A percentile compares a stretch with the other conserved stretches of the same genome.
Conservation (phyloP, 495 filamentous ascomycete genomes). For the Monascus purpureus region DNA sequence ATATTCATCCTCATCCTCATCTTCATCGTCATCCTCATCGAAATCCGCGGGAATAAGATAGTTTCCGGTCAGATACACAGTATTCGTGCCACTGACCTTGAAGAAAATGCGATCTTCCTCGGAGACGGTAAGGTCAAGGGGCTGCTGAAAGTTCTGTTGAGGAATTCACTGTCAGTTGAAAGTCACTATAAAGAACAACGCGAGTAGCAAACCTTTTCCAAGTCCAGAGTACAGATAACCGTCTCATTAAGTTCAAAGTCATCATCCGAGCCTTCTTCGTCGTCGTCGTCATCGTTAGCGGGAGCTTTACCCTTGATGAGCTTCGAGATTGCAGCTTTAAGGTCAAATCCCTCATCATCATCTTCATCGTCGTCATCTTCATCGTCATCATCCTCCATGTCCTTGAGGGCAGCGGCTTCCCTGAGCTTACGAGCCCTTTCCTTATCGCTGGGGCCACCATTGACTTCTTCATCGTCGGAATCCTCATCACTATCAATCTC, state of each 20-base stretch:
- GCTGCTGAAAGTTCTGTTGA: conserved; percentile 75
- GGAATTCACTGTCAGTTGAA: conserved; percentile 8
- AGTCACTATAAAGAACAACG: conserved; percentile 1
- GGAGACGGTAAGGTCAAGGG: conserved; percentile 79
- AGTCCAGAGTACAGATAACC: conserved; percentile 88
- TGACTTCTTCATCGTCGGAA: conserved; percentile 58
- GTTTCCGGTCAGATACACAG: conserved; percentile 87
- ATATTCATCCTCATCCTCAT: conserved; percentile 61
- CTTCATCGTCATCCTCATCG: conserved; percentile 42
- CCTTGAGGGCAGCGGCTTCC: conserved; percentile 51
- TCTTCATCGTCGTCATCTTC: conserved; percentile 48
- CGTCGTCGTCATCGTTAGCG: conserved; percentile 48
- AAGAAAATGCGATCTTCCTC: conserved; percentile 86
- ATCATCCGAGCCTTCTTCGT: conserved; percentile 47
- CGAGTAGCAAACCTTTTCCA: conserved; percentile 48
- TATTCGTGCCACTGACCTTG: conserved; percentile 77
- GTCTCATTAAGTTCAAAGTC: conserved; percentile 67
- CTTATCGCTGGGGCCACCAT: conserved; percentile 82
- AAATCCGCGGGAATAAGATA: conserved; percentile 57
- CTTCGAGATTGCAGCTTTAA: conserved; percentile 49
- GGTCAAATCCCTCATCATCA: conserved; percentile 41
- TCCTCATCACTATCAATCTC: conserved; percentile 49
- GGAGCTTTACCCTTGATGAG: conserved; percentile 72
- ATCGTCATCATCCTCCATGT: conserved; percentile 47
- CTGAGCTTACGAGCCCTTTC: conserved; percentile 73